Conservation (phyloP, 2,329 filamentous ascomycete genomes). For the Aspergillus awamori region DNA sequence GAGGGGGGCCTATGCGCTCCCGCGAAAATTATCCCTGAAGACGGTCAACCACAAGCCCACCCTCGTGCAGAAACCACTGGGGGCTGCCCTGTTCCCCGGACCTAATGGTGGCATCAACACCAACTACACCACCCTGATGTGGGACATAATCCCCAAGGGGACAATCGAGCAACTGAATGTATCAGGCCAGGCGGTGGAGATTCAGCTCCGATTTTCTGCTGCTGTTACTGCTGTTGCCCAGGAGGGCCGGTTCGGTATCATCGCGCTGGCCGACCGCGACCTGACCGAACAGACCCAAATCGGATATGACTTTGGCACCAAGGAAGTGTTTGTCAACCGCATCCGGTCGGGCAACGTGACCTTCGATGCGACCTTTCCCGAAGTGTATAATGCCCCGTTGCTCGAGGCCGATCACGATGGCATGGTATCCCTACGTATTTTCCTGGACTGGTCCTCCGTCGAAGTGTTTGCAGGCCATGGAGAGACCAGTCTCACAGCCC, state of each 20-base stretch:
- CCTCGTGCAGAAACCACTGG: constrained; percentile 22
- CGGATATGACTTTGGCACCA: constrained; percentile 30
- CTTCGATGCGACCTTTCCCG: constrained; percentile 28
- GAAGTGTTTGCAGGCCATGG: constrained; percentile 33
- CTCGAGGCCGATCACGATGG: constrained; percentile 21
- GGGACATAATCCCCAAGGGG: constrained; percentile 16
- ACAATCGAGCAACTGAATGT: constrained; percentile 16
- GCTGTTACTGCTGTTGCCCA: background rate
- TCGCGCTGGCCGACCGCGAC: constrained; percentile 21
- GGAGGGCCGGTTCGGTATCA: constrained; percentile 23
- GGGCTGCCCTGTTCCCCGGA: constrained; percentile 9
- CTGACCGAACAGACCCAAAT: constrained; percentile 27
- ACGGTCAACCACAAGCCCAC: constrained; percentile 18
- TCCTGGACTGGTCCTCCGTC: constrained; percentile 35
- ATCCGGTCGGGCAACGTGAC: constrained; percentile 24
- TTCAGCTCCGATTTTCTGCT: constrained; percentile 25
- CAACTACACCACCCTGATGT: background rate
- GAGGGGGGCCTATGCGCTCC: constrained; percentile 32
- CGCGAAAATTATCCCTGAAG: constrained; percentile 26
- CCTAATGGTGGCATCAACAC: constrained; percentile 4
- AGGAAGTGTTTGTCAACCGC: constrained; percentile 30
- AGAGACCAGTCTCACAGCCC: constrained; percentile 29
- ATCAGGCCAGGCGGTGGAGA: constrained; percentile 23
- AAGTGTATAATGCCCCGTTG: constrained; percentile 21
- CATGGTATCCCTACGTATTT: constrained; percentile 25